Conservation (phyloP, 1,284 basidiomycete species). For the Fistulina hepatica region DNA sequence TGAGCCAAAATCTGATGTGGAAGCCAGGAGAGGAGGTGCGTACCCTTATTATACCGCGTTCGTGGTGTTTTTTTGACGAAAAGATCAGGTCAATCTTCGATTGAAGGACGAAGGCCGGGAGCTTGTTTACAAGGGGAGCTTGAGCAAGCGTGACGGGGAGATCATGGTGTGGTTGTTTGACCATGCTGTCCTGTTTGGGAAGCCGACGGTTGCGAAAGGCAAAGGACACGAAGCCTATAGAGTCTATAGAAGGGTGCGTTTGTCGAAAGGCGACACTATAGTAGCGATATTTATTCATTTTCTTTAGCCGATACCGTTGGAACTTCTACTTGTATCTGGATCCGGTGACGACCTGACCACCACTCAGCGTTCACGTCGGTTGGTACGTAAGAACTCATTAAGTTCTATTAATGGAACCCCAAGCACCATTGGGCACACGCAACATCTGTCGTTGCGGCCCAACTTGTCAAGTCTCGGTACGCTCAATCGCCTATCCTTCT, state of each 20-base stretch:
- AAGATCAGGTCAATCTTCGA: slow-evolving; percentile 59
- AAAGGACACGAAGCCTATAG: slow-evolving; percentile 80
- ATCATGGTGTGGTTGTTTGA: slow-evolving; percentile 94
- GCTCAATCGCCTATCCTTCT: too few relatives aligned
- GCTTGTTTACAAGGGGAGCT: slow-evolving; percentile 86
- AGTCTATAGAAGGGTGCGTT: slow-evolving; percentile 82
- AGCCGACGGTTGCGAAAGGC: slow-evolving; percentile 76
- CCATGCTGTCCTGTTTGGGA: slow-evolving; percentile 93
- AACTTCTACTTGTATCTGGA: slow-evolving; percentile 79
- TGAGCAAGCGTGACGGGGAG: slow-evolving; percentile 91
- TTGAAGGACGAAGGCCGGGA: slow-evolving; percentile 83
- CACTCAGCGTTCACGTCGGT: slow-evolving; percentile 27
- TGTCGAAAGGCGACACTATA: too few relatives aligned
- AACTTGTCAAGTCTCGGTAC: too few relatives aligned
- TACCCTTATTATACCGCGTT: slow-evolving; percentile 39
- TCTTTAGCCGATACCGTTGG: slow-evolving; percentile 87
- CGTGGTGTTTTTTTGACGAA: slow-evolving; percentile 6
- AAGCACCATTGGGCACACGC: too few relatives aligned
- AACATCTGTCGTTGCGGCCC: too few relatives aligned
- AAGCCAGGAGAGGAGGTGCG: slow-evolving; percentile 79
- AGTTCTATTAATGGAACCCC: slow-evolving; percentile 37
- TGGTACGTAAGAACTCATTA: slow-evolving; percentile 43
- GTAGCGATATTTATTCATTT: too few relatives aligned
- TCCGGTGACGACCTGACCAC: slow-evolving; percentile 55
- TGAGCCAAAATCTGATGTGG: slow-evolving; percentile 83